Conservation (phyloP, 2,329 filamentous ascomycete genomes). For the Metarhizium brunneum region DNA sequence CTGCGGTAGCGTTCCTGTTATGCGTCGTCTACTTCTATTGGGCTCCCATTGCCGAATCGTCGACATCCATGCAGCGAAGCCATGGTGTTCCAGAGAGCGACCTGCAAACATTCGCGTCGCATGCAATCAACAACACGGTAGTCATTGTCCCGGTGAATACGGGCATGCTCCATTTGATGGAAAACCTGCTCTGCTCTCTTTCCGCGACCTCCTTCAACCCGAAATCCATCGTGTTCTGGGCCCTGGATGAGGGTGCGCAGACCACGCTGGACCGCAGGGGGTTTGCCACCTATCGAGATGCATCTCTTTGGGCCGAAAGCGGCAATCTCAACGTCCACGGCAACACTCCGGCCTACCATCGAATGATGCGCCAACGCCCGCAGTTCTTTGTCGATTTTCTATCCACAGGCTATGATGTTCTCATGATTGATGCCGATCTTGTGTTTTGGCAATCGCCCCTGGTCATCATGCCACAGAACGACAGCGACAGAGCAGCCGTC, state of each 20-base stretch:
- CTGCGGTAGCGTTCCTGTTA: not conserved
- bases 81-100: not conserved
- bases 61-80: not conserved
- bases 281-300: not conserved
- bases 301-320: not conserved
- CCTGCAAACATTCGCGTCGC: not conserved
- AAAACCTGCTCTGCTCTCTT: conserved; percentile 2
- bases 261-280: not conserved
- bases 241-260: not conserved
- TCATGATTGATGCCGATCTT: conserved; percentile 1
- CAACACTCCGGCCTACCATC: not conserved
- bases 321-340: not conserved
- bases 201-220: not conserved
- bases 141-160: conserved; percentile 2
- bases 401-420: not conserved
- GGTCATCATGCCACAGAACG: not conserved
- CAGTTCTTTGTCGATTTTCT: conserved; percentile 1
- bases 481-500: not conserved
- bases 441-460: conserved; percentile 2
- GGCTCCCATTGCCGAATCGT: not conserved
- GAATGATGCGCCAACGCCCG: conserved; percentile 1
- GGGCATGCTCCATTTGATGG: not conserved
- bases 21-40: not conserved
- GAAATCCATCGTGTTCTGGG: not conserved
- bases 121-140: conserved; percentile 2